These are phyloP conservation scores for Flagelloscypha sp. DNA, from an alignment of 768 basidiomycete genomes.

Conservation along the genomic window DNA sequence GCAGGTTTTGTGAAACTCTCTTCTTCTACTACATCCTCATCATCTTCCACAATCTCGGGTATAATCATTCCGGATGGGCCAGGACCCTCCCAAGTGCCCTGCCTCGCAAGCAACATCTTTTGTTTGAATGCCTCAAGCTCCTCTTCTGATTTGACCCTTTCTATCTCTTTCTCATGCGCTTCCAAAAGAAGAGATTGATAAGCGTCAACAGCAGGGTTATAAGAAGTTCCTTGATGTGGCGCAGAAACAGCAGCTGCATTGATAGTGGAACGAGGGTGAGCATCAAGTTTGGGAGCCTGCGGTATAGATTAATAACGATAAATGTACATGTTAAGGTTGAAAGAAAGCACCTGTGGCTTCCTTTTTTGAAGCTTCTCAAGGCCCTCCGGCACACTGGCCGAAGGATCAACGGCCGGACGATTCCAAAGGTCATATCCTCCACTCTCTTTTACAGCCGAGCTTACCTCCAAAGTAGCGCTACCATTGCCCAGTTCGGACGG, in stretches of 20 bases:
- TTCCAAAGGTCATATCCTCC: constrained; percentile 64
- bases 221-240: constrained; percentile 81
- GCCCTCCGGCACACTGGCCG: constrained; percentile 31
- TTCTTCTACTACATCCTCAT: constrained; percentile 25
- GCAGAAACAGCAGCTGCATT: constrained; percentile 54
- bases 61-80: constrained; percentile 61
- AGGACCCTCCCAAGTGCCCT: constrained; percentile 23
- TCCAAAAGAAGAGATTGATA: constrained; percentile 63
- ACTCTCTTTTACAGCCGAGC: constrained; percentile 59
- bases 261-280: constrained; percentile 44
- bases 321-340: background rate
- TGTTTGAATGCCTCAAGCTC: constrained; percentile 45
- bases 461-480: constrained; percentile 54
- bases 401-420: constrained; percentile 19
- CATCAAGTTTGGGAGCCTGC: constrained; percentile 42
- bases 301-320: constrained; percentile 4
- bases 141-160: constrained; percentile 43
- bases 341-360: constrained; percentile 42
- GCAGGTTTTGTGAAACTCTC: constrained; percentile 17
- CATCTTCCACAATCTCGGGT: constrained; percentile 24
- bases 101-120: constrained; percentile 44
- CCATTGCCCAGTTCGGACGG: constrained; percentile 60
- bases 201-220: constrained; percentile 73
- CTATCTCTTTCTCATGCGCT: constrained; percentile 61
- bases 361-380: constrained; percentile 27